Base-by-base conservation (phyloP, 306 rosid species). In the Acacia melanoxylon region DNA sequence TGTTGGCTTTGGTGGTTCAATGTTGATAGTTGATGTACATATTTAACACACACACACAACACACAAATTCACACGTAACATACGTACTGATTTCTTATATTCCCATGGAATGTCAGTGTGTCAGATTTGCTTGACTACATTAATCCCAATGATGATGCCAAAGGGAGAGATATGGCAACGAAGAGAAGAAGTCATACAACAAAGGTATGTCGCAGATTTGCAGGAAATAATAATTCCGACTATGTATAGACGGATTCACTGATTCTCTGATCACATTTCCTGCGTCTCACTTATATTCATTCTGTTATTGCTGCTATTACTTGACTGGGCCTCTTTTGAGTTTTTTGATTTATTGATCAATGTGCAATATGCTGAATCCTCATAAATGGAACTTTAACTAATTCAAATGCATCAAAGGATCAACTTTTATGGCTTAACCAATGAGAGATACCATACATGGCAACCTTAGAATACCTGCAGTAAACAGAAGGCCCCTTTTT, bases 61-160 rank as follows among this genome's bases (percentile, higher is more conserved):
- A 62, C 22, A 65, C 37, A 66, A 66, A 59, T 42, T 68, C 27
- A n/a, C 52, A 15, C 45, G 15, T 68, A 40, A 67, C 65, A 70
- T 76, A 44, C 68, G 56, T 66, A 80, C 68, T 42, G 71, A 42
- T 65, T 69, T 72, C 49, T 78, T 67, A 24, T 76, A 48, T 82
- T 66, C 74, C 71, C 27, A 20, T 83, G 71, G 77, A 82, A 82
- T 75, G 80, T 81, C 91, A 95, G 99, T 78, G 99, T 95, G 69
- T 95, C 99, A 7, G 99, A 95, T 86, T 88, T 95, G 89, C 99
- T 95, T 51, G 99, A 95, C 89, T 95, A 95, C 86, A 95, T 95
- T 63, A 93, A 86, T 87, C 99, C 98, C 61, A 88, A 81, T 85
- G 89, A 95, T 42, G 93, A 87, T 83, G 86, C 89, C 74, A 89